Evolutionary conservation across 1,284 basidiomycete species (phyloP).

Genomic region (Melampsora americana): DNA sequence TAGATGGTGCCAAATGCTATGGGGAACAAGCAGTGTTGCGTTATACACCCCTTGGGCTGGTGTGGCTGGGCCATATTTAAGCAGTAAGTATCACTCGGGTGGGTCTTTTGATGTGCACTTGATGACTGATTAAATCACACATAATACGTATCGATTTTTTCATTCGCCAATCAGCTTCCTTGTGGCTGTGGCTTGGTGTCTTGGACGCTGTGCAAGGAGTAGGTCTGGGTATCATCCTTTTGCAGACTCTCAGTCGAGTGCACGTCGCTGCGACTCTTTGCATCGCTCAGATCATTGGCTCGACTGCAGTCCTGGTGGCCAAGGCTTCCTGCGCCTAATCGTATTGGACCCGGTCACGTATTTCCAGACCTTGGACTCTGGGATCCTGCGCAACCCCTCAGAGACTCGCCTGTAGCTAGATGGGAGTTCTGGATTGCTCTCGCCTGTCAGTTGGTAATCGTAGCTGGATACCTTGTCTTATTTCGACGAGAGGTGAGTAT

Average conservation of each 20-base stretch:
- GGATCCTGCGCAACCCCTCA: constrained; percentile 58
- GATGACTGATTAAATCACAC: neutral
- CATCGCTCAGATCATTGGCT: constrained; percentile 65
- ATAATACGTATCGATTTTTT: neutral
- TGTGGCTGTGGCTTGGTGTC: constrained; percentile 92
- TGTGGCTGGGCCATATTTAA: constrained; percentile 71
- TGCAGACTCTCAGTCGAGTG: constrained; percentile 83
- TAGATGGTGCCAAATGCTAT: constrained; percentile 82
- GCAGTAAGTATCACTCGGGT: constrained; percentile 24
- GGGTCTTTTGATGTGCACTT: neutral
- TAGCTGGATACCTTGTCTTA: constrained; percentile 89
- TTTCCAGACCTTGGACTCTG: constrained; percentile 85
- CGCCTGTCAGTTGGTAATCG: constrained; percentile 72
- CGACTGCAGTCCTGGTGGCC: constrained; percentile 74
- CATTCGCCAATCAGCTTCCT: constrained; percentile 62
- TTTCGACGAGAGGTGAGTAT: constrained; percentile 67
- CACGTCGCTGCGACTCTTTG: constrained; percentile 88
- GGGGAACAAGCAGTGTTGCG: constrained; percentile 78
- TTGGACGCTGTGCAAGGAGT: constrained; percentile 88
- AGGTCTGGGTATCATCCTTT: constrained; percentile 84
- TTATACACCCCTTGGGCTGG: constrained; percentile 90
- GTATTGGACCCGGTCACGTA: constrained; percentile 77
- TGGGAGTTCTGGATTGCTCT: constrained; percentile 85
- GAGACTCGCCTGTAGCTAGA: constrained; percentile 23
- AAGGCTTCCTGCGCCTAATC: constrained; percentile 78